Percentiles rank a stretch among this genome's conserved stretches.
These are phyloP conservation scores for Shiraia sp. DNA, from an alignment of 2,329 filamentous ascomycete genomes.

Conservation along the genomic window DNA sequence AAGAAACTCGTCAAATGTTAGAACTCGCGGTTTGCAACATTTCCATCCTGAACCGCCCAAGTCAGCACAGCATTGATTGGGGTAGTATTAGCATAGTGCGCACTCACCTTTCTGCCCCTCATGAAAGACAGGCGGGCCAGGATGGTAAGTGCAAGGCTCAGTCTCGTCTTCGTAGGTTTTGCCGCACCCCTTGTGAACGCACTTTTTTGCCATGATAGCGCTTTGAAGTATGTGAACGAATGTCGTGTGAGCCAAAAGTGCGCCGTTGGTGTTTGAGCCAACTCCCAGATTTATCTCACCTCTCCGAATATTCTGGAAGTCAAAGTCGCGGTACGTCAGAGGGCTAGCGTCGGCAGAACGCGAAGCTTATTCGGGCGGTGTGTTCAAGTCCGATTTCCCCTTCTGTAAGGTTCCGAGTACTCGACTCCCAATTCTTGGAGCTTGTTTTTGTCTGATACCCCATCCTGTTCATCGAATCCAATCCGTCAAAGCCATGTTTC, in stretches of 20 bases:
- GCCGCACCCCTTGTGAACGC: constrained; percentile 93
- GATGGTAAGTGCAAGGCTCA: constrained; percentile 89
- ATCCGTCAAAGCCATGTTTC: constrained; percentile 30
- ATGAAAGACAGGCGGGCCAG: constrained; percentile 88
- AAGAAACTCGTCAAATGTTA: constrained; percentile 99
- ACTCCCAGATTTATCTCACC: constrained; percentile 18
- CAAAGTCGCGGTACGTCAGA: constrained; percentile 28
- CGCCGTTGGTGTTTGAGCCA: constrained; percentile 8
- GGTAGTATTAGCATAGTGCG: constrained; percentile 3
- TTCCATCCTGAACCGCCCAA: constrained; percentile 76
- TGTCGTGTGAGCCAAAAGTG: constrained; percentile 9
- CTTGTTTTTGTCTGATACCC: background rate
- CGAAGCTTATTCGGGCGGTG: constrained; percentile 27
- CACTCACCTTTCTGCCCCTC: constrained; percentile 91
- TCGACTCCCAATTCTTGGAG: background rate
- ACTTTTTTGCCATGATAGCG: constrained; percentile 72
- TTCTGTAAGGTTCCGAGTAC: background rate
- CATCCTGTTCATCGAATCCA: background rate
- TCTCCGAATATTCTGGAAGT: constrained; percentile 44
- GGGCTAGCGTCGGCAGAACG: constrained; percentile 28
- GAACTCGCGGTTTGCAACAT: constrained; percentile 94
- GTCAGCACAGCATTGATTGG: constrained; percentile 8
- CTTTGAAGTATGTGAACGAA: constrained; percentile 2
- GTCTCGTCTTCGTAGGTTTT: constrained; percentile 82
- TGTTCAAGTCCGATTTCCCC: constrained; percentile 6